Conservation (phyloP, 257 asterid genomes). For the Rehmannia glutinosa region DNA sequence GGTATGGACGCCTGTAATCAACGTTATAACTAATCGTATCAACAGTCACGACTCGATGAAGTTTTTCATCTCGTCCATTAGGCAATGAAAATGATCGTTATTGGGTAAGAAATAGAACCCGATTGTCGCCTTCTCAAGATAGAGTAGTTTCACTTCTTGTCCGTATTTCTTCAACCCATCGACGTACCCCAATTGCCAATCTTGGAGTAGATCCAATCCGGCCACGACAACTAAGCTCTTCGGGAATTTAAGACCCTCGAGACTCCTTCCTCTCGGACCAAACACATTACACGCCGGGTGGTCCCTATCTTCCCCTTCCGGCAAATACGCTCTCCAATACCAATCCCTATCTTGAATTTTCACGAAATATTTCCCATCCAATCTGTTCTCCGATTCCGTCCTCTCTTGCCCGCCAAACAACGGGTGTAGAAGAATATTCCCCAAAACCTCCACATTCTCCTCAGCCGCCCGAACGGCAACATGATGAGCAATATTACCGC, state of each 20-base stretch:
- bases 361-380: slow-evolving; percentile 79
- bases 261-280: slow-evolving; percentile 50
- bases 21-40: slow-evolving; percentile 19
- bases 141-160: slow-evolving; percentile 51
- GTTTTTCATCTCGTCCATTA: slow-evolving; percentile 58
- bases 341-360: slow-evolving; percentile 72
- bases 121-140: slow-evolving; percentile 65
- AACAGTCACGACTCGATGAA: slow-evolving; percentile 41
- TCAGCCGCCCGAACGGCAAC: slow-evolving; percentile 70
- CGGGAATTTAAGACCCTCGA: slow-evolving; percentile 44
- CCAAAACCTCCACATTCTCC: slow-evolving; percentile 48
- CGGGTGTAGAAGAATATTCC: slow-evolving; percentile 69
- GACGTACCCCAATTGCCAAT: slow-evolving; percentile 74
- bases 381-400: slow-evolving; percentile 55
- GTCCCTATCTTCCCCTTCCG: slow-evolving; percentile 74
- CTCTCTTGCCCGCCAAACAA: slow-evolving; percentile 72
- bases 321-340: slow-evolving; percentile 86
- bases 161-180: slow-evolving; percentile 52
- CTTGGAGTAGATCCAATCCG: slow-evolving; percentile 75
- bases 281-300: slow-evolving; percentile 85
- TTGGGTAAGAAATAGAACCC: slow-evolving; percentile 92
- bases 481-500: slow-evolving; percentile 83
- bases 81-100: slow-evolving; percentile 55
- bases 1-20: slow-evolving; percentile 24
- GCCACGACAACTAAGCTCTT: slow-evolving; percentile 78